A percentile compares a stretch with the other conserved stretches of the same genome.
These are phyloP conservation scores for Pelargonium citronellum DNA, from an alignment of 441 rosid species.

Conservation along the genomic window DNA sequence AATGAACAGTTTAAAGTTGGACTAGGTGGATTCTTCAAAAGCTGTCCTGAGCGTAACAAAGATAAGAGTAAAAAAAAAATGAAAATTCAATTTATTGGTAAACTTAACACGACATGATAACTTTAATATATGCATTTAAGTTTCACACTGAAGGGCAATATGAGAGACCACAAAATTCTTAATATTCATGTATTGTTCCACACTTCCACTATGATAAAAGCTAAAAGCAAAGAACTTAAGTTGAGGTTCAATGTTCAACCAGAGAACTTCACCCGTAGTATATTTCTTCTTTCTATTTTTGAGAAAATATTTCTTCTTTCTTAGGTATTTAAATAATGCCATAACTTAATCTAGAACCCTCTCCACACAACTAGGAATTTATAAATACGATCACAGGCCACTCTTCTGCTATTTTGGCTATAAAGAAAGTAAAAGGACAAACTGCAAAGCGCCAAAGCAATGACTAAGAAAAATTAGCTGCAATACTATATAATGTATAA, in stretches of 20 bases:
- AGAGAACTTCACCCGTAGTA: not conserved
- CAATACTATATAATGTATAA: slow-evolving; percentile 1
- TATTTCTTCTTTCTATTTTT: not conserved
- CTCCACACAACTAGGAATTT: not conserved
- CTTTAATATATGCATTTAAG: not conserved
- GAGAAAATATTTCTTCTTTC: not conserved
- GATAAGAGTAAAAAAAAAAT: not conserved
- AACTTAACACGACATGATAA: not conserved
- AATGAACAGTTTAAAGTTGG: slow-evolving; percentile 10
- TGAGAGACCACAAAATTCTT: slow-evolving; percentile 1
- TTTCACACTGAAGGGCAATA: slow-evolving; percentile 1
- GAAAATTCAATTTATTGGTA: not conserved
- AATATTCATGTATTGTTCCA: not conserved
- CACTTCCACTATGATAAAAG: not conserved
- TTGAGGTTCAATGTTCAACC: not conserved
- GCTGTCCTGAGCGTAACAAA: not conserved
- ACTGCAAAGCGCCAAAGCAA: not conserved
- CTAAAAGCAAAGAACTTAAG: slow-evolving; percentile 2
- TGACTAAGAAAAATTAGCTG: not conserved
- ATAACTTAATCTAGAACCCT: not conserved
- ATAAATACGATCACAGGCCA: not conserved
- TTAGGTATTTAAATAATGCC: not conserved
- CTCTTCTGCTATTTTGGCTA: not conserved
- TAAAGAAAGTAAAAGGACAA: not conserved
- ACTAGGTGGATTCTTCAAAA: slow-evolving; percentile 29